Evolutionary conservation across 768 basidiomycete genomes (phyloP).

Genomic region (Dacryopinax primogenitus): DNA sequence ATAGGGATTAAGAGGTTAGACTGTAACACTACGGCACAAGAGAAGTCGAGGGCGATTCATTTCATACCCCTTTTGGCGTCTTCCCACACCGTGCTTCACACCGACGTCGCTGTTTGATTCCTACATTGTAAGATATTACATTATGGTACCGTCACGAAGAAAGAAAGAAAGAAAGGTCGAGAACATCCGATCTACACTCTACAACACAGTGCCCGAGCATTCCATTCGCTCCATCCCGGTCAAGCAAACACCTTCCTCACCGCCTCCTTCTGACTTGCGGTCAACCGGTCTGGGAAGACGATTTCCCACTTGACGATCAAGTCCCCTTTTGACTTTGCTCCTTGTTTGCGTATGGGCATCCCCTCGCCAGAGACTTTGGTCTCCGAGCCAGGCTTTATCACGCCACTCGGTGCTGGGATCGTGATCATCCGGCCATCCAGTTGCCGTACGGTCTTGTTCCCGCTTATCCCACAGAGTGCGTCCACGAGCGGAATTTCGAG

Average conservation of each 20-base stretch:
- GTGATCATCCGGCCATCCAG: slow-evolving; percentile 72
- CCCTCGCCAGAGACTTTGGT: slow-evolving; percentile 64
- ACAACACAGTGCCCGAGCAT: no score
- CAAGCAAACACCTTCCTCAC: slow-evolving; percentile 45
- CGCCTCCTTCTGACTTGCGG: slow-evolving; percentile 65
- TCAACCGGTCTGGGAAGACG: slow-evolving; percentile 66
- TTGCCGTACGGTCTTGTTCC: slow-evolving; percentile 46
- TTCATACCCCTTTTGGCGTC: no score
- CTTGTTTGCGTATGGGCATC: slow-evolving; percentile 82
- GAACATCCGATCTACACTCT: no score
- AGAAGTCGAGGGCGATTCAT: no score
- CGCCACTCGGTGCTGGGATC: slow-evolving; percentile 48
- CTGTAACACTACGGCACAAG: no score
- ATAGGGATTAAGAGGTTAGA: no score
- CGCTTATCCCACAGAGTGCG: slow-evolving; percentile 51
- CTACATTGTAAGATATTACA: no score
- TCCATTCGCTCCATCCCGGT: background rate
- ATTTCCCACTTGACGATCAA: slow-evolving; percentile 65
- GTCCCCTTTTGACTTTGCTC: slow-evolving; percentile 64
- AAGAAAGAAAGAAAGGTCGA: no score
- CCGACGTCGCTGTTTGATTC: no score
- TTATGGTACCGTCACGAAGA: no score
- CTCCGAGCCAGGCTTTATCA: slow-evolving; percentile 67
- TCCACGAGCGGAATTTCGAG: slow-evolving; percentile 66
- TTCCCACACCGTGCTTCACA: no score